phyloP scores from a whole-genome alignment of 257 asterid species.

The Parsonsia alboflavescens region DNA sequence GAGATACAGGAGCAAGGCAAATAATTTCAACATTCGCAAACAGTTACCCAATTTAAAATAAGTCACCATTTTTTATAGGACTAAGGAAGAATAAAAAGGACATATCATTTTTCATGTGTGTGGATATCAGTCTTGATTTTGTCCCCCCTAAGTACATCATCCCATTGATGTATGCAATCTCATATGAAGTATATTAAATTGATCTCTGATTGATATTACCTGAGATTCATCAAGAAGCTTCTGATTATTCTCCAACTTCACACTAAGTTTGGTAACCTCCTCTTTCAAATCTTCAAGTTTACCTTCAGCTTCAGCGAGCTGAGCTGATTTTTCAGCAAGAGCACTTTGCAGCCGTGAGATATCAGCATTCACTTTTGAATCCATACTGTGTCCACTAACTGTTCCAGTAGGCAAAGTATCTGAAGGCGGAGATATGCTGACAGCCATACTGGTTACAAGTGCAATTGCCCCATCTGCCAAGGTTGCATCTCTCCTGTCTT shows the following conservation, averaged over 20 bases:
- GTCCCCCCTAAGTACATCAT: neutral
- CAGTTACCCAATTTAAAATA: neutral
- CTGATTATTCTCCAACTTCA: conserved; percentile 65
- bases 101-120: too few relatives aligned
- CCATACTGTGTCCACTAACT: conserved; percentile 33
- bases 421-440: conserved; percentile 61
- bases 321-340: conserved; percentile 55
- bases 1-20: neutral
- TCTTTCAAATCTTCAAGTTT: conserved; percentile 48
- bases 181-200: neutral
- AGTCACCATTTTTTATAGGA: neutral
- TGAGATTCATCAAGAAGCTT: conserved; percentile 95
- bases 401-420: conserved; percentile 36
- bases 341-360: conserved; percentile 44
- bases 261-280: conserved; percentile 58
- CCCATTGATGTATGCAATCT: neutral
- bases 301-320: conserved; percentile 55
- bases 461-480: conserved; percentile 41
- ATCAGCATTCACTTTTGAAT: conserved; percentile 33
- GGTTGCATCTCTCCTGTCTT: conserved; percentile 42
- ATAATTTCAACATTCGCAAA: neutral
- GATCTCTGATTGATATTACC: conserved; percentile 39
- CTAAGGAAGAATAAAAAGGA: neutral
- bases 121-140: too few relatives aligned
- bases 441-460: conserved; percentile 65